Percentiles rank a stretch among this genome's conserved stretches.
These are phyloP conservation scores for Blakeslea trispora DNA, from an alignment of 371 early-diverging fungal genomes.

Conservation along the genomic window DNA sequence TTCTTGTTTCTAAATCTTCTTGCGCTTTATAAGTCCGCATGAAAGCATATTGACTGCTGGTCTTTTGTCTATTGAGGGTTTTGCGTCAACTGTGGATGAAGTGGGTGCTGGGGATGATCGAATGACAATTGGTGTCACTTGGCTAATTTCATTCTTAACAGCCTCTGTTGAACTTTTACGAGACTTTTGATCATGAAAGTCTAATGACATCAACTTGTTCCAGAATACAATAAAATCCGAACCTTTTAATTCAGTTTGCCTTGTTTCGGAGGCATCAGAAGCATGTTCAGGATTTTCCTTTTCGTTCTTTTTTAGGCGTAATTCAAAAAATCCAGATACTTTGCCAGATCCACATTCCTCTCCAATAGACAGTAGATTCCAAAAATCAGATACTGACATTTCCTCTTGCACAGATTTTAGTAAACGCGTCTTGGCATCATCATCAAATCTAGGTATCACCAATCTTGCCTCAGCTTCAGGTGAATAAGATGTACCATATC, in stretches of 20 bases:
- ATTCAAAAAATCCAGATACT: conserved; percentile 64
- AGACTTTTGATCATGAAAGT: conserved; percentile 20
- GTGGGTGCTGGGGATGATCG: conserved; percentile 4
- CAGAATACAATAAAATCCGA: conserved; percentile 28
- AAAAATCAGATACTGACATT: conserved; percentile 62
- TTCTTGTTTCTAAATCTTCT: conserved; percentile 14
- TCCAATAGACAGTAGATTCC: conserved; percentile 66
- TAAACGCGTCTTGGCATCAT: conserved; percentile 77
- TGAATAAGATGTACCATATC: conserved; percentile 63
- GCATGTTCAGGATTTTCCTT: background rate
- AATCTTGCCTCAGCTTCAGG: conserved; percentile 40
- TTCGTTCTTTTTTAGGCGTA: conserved; percentile 10
- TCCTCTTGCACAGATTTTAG: conserved; percentile 22
- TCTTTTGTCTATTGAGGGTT: conserved; percentile 12
- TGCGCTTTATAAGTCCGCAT: conserved; percentile 24
- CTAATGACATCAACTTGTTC: conserved; percentile 35
- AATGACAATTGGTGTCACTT: conserved; percentile 6
- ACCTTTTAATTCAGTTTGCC: background rate
- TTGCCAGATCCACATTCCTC: conserved; percentile 80
- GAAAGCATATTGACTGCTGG: conserved; percentile 25
- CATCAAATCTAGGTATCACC: conserved; percentile 77
- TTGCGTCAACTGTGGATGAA: conserved; percentile 2
- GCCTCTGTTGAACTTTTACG: conserved; percentile 16
- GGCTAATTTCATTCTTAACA: conserved; percentile 15
- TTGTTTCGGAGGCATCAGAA: background rate